These are phyloP conservation scores for Fusarium robinianum DNA, from an alignment of 2,329 filamentous ascomycete genomes.

Conservation along the genomic window DNA sequence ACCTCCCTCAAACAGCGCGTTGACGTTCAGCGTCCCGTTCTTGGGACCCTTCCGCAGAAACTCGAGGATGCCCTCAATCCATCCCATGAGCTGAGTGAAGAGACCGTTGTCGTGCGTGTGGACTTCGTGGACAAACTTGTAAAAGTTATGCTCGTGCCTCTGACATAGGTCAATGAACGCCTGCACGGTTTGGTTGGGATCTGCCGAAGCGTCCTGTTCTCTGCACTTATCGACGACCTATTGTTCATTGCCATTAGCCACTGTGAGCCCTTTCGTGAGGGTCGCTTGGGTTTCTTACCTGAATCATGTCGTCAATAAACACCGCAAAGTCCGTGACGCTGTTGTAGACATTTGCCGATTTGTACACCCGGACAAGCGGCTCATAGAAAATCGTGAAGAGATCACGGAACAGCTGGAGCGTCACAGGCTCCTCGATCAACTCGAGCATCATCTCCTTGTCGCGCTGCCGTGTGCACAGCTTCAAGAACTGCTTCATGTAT, in stretches of 20 bases:
- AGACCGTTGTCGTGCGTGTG: constrained; percentile 96
- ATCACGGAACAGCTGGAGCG: constrained; percentile 91
- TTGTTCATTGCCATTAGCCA: constrained; percentile 24
- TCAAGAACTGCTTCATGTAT: constrained; percentile 90
- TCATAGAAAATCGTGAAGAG: constrained; percentile 99
- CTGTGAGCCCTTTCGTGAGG: neutral
- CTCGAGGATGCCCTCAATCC: constrained; percentile 93
- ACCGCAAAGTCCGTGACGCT: constrained; percentile 94
- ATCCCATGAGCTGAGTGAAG: constrained; percentile 94
- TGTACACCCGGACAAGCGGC: constrained; percentile 94
- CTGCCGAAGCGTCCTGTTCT: constrained; percentile 82
- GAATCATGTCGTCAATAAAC: constrained; percentile 92
- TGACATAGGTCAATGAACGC: constrained; percentile 96
- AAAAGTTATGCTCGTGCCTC: constrained; percentile 94
- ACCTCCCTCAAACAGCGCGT: constrained; percentile 85
- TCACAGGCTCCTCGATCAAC: constrained; percentile 96
- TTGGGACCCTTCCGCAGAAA: constrained; percentile 86
- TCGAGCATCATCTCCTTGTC: constrained; percentile 98
- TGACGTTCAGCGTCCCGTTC: constrained; percentile 90
- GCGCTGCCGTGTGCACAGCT: constrained; percentile 85
- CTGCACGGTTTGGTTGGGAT: constrained; percentile 97
- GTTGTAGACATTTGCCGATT: constrained; percentile 97
- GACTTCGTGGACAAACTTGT: constrained; percentile 98
- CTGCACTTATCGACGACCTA: constrained; percentile 68
- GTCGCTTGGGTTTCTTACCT: constrained; percentile 52